Percentiles rank a stretch among this genome's conserved stretches.
phyloP scores from a whole-genome alignment of 2,329 filamentous ascomycete species.

The Aspergillus ibericus region DNA sequence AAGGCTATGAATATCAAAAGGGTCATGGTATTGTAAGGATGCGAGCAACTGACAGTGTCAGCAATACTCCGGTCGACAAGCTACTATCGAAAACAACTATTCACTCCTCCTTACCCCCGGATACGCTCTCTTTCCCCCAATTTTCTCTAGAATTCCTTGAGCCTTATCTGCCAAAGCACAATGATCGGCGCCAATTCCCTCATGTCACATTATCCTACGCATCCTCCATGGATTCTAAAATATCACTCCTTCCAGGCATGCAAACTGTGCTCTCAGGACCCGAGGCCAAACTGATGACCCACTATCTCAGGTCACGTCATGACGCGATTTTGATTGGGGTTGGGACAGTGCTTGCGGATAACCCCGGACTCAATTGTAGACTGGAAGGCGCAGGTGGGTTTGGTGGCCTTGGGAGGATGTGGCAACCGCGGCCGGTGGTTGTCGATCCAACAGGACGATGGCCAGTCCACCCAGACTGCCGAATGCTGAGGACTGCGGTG shows the following conservation, averaged over 20 bases:
- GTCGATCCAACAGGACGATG: constrained; percentile 78
- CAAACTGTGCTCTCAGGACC: constrained; percentile 81
- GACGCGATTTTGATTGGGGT: constrained; percentile 83
- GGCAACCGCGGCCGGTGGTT: constrained; percentile 78
- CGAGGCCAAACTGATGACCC: constrained; percentile 86
- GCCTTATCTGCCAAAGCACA: constrained; percentile 51
- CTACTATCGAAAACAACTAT: constrained; percentile 14
- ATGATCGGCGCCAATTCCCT: constrained; percentile 41
- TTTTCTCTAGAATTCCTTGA: constrained; percentile 49
- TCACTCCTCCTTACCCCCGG: constrained; percentile 31
- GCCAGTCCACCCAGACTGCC: constrained; percentile 60
- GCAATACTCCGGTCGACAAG: constrained; percentile 8
- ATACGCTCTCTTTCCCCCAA: constrained; percentile 48
- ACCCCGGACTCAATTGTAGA: constrained; percentile 82
- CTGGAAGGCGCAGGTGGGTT: constrained; percentile 62
- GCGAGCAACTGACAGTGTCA: constrained; percentile 18
- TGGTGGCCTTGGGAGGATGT: constrained; percentile 51
- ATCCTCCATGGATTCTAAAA: constrained; percentile 78
- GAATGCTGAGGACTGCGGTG: constrained; percentile 65
- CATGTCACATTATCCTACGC: constrained; percentile 85
- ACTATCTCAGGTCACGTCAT: constrained; percentile 79
- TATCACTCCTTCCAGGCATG: constrained; percentile 74
- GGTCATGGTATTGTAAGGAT: constrained; percentile 44
- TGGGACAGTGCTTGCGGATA: constrained; percentile 78
- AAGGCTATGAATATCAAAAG: constrained; percentile 47